These are phyloP conservation scores for Mycena haematopus DNA, from an alignment of 768 basidiomycete species.

Conservation along the genomic window DNA sequence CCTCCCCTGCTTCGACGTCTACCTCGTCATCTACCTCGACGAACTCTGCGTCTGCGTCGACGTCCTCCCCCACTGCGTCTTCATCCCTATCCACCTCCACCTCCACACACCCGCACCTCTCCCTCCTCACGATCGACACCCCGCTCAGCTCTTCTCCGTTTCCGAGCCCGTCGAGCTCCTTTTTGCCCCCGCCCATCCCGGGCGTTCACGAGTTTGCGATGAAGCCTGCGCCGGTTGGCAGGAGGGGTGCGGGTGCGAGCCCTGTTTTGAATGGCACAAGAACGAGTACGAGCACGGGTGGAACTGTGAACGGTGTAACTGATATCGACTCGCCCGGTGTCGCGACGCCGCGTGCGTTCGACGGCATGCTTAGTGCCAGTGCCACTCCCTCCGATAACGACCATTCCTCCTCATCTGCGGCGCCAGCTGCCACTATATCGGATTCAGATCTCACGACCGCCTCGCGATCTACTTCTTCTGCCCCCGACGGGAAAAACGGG, in stretches of 20 bases:
- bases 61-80: slow-evolving; percentile 12
- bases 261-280: not conserved
- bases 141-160: slow-evolving; percentile 53
- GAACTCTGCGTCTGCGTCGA: too few species aligned
- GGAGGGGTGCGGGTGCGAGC: not conserved
- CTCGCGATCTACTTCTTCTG: not conserved
- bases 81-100: slow-evolving; percentile 4
- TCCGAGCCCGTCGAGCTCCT: slow-evolving; percentile 71
- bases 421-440: not conserved
- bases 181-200: slow-evolving; percentile 71
- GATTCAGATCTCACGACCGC: not conserved
- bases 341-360: not conserved
- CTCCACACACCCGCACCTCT: slow-evolving; percentile 7
- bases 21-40: too few species aligned
- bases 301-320: not conserved
- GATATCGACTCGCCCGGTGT: not conserved
- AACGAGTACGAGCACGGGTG: not conserved
- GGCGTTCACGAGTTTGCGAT: slow-evolving; percentile 73
- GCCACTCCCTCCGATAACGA: too few species aligned
- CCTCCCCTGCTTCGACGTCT: not conserved
- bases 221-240: slow-evolving; percentile 45
- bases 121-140: slow-evolving; percentile 48
- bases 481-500: not conserved
- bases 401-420: not conserved
- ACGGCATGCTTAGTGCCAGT: too few species aligned